Evolutionary conservation across 345 rosid genomes (phyloP).

Genomic region (Moringa oleifera): DNA sequence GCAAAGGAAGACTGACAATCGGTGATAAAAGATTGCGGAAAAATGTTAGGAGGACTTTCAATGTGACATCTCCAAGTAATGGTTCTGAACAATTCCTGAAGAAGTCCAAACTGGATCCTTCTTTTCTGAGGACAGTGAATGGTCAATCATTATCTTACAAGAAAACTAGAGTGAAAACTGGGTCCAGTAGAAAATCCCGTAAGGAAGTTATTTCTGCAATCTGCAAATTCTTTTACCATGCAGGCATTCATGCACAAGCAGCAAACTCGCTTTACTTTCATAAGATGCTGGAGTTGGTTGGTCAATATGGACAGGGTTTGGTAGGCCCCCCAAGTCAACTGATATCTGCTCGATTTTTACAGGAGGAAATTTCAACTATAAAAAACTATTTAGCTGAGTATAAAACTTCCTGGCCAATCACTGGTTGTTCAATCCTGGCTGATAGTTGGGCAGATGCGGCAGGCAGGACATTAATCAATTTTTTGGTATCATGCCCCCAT

Average conservation of each 20-base stretch:
- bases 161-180: conserved; percentile 22
- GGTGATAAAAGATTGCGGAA: conserved; percentile 46
- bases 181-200: conserved; percentile 36
- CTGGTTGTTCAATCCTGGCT: conserved; percentile 54
- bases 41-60: conserved; percentile 32
- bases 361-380: conserved; percentile 44
- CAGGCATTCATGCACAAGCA: conserved; percentile 49
- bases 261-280: conserved; percentile 51
- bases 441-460: conserved; percentile 66
- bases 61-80: conserved; percentile 29
- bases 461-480: conserved; percentile 49
- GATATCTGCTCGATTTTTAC: conserved; percentile 42
- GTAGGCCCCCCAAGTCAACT: conserved; percentile 40
- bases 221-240: conserved; percentile 53
- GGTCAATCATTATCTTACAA: conserved; percentile 33
- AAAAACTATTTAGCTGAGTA: conserved; percentile 37
- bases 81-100: conserved; percentile 41
- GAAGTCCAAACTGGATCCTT: conserved; percentile 45
- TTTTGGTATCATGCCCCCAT: conserved; percentile 56
- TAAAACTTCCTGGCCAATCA: conserved; percentile 41
- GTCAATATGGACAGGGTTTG: conserved; percentile 43
- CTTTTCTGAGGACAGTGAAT: conserved; percentile 33
- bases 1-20: conserved; percentile 37
- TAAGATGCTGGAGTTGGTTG: conserved; percentile 52
- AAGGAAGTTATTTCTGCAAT: conserved; percentile 51